phyloP scores from a whole-genome alignment of 352 stramenopile genomes.

The Pythium diclinum region DNA sequence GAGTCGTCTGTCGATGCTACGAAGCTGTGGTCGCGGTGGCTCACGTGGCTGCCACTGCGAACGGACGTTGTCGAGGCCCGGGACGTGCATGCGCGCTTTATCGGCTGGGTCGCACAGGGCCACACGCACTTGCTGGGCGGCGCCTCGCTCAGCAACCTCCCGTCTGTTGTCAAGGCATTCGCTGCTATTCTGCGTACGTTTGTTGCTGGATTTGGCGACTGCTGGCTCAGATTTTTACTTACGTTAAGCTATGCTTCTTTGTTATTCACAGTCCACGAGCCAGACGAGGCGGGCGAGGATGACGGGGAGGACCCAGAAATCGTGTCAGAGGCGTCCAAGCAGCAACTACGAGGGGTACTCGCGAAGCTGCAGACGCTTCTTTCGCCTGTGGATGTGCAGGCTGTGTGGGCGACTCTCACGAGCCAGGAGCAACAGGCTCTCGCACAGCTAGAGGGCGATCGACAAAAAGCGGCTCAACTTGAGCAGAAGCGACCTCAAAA shows the following conservation, averaged over 20 bases:
- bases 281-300: constrained; percentile 33
- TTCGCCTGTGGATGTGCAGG: constrained; percentile 55
- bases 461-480: too few relatives aligned
- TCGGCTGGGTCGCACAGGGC: constrained; percentile 54
- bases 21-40: constrained; percentile 70
- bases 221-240: too few relatives aligned
- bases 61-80: constrained; percentile 78
- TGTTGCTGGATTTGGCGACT: constrained; percentile 10
- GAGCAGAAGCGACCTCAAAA: too few relatives aligned
- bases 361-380: constrained; percentile 68
- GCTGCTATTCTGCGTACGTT: constrained; percentile 68
- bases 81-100: constrained; percentile 70
- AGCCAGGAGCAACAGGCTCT: constrained; percentile 70
- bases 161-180: constrained; percentile 72
- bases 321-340: constrained; percentile 59
- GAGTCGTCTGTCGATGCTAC: constrained; percentile 54
- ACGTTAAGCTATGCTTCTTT: too few relatives aligned
- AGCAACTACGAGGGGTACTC: constrained; percentile 56
- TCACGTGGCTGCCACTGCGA: constrained; percentile 76
- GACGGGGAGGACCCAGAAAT: constrained; percentile 67
- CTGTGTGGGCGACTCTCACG: constrained; percentile 65
- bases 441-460: constrained; percentile 44
- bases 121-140: constrained; percentile 62
- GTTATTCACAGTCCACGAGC: constrained; percentile 56
- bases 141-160: constrained; percentile 59